These are phyloP conservation scores for Middelhovenomyces tepae DNA, from an alignment of 805 yeast species.

Conservation along the genomic window DNA sequence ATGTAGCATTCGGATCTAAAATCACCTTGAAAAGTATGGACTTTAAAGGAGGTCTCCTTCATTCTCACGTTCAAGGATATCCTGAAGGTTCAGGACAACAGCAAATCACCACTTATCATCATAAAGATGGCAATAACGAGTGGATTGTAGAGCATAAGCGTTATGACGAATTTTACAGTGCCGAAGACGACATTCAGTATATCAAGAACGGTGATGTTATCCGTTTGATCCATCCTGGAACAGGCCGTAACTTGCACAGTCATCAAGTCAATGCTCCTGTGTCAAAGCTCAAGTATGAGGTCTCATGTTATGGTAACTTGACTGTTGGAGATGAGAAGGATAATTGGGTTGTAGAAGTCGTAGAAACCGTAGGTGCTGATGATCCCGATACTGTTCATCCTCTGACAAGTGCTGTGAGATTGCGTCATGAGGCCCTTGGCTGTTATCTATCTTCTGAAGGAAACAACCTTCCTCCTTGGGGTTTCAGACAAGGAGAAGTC, in stretches of 20 bases:
- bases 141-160: constrained; percentile 45
- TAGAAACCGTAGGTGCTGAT: constrained; percentile 31
- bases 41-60: constrained; percentile 63
- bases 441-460: constrained; percentile 88
- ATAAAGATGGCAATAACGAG: constrained; percentile 78
- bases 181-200: constrained; percentile 24
- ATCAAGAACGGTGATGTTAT: constrained; percentile 58
- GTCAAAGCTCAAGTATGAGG: constrained; percentile 62
- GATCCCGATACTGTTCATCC: constrained; percentile 40
- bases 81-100: constrained; percentile 94
- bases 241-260: constrained; percentile 74
- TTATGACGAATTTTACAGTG: constrained; percentile 19
- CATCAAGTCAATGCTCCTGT: constrained; percentile 74
- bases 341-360: constrained; percentile 85
- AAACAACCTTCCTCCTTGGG: constrained; percentile 83
- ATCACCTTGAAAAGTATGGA: constrained; percentile 65
- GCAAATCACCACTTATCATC: constrained; percentile 88
- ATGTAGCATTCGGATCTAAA: constrained; percentile 52
- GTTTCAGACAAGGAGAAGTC: constrained; percentile 95
- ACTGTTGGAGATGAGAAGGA: constrained; percentile 71
- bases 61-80: constrained; percentile 76
- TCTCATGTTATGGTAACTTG: constrained; percentile 74
- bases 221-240: constrained; percentile 60
- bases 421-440: constrained; percentile 56
- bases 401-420: constrained; percentile 71